A percentile compares a stretch with the other conserved stretches of the same genome.
These are phyloP conservation scores for Kodamaea laetipori DNA, from an alignment of 805 yeast genomes.

Conservation along the genomic window DNA sequence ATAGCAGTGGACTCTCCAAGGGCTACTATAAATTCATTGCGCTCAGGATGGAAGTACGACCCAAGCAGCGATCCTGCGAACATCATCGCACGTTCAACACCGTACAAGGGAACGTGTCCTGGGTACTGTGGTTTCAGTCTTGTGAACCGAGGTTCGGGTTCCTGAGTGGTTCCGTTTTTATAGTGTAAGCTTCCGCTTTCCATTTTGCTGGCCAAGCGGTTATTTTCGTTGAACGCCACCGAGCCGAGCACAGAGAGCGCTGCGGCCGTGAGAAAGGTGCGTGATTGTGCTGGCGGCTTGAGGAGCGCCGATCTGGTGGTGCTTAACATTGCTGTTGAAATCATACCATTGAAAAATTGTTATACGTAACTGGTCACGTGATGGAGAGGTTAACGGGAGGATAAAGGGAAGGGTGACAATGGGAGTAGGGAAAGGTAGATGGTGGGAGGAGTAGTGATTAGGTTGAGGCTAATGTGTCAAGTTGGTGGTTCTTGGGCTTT, in stretches of 20 bases:
- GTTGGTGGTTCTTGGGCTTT: too few species aligned
- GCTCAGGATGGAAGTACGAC: constrained; percentile 73
- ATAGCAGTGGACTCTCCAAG: constrained; percentile 90
- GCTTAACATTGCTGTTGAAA: constrained; percentile 3
- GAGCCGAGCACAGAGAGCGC: constrained; percentile 28
- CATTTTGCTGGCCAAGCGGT: constrained; percentile 61
- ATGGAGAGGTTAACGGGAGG: background rate
- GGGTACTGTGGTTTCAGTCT: constrained; percentile 56
- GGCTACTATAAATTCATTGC: constrained; percentile 74
- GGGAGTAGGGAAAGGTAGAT: background rate
- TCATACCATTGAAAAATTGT: constrained; percentile 4
- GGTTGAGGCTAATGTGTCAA: too few species aligned
- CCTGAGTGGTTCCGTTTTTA: constrained; percentile 32
- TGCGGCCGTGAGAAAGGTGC: constrained; percentile 19
- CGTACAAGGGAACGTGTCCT: constrained; percentile 76
- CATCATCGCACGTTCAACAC: constrained; percentile 62
- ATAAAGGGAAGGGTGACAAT: too few species aligned
- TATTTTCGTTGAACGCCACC: constrained; percentile 43
- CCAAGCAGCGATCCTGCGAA: constrained; percentile 76
- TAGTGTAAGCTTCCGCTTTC: constrained; percentile 51
- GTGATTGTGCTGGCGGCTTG: constrained; percentile 3
- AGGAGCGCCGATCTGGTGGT: background rate
- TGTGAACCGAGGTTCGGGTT: constrained; percentile 34
- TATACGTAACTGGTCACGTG: background rate
- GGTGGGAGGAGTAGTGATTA: background rate